phyloP scores from a whole-genome alignment of 345 rosid species.

The Passiflora organensis region DNA sequence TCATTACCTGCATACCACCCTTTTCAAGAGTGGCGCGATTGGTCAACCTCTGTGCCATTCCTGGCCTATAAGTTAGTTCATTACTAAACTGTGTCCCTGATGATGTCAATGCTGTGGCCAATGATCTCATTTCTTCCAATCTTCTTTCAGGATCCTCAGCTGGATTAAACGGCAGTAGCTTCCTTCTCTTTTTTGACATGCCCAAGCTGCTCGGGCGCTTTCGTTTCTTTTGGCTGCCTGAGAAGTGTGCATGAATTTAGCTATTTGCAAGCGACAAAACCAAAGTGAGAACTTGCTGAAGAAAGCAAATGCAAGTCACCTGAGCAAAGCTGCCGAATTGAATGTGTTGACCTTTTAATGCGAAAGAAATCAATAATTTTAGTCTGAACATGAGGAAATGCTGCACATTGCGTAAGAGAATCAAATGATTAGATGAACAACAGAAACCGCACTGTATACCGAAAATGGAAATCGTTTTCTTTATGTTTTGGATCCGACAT shows the following conservation, averaged over 20 bases:
- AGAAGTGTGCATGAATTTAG: background rate
- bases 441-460: background rate
- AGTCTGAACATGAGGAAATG: slow-evolving; percentile 29
- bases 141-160: slow-evolving; percentile 21
- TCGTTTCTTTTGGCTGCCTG: slow-evolving; percentile 19
- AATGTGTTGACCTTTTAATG: slow-evolving; percentile 16
- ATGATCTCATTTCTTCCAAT: slow-evolving; percentile 25
- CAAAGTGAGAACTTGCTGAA: background rate
- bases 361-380: slow-evolving; percentile 30
- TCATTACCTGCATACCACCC: slow-evolving; percentile 31
- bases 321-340: slow-evolving; percentile 8
- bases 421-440: too few relatives aligned
- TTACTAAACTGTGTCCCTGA: slow-evolving; percentile 19
- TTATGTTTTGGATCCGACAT: too few relatives aligned
- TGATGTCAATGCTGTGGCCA: slow-evolving; percentile 24
- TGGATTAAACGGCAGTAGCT: slow-evolving; percentile 19
- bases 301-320: background rate
- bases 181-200: slow-evolving; percentile 24
- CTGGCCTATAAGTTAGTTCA: slow-evolving; percentile 18
- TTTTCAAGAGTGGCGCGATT: slow-evolving; percentile 22
- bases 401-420: slow-evolving; percentile 11
- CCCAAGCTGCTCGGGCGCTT: slow-evolving; percentile 15
- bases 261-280: background rate
- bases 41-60: slow-evolving; percentile 24
- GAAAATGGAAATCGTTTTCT: background rate